These are phyloP conservation scores for Claviceps quebecensis DNA, from an alignment of 2,329 filamentous ascomycete species.

Conservation along the genomic window DNA sequence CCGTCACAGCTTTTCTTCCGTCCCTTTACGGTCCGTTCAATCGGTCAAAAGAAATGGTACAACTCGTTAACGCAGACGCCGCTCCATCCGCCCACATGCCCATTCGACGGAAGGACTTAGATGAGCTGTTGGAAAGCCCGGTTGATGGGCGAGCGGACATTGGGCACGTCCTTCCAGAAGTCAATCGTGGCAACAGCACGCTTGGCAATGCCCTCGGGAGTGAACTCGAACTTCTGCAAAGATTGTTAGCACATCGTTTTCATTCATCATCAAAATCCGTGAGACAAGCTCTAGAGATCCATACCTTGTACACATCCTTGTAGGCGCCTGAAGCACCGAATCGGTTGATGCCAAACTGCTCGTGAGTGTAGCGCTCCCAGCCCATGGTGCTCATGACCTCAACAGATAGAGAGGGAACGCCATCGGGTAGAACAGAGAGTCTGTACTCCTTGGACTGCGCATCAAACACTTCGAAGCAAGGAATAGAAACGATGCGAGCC, in stretches of 20 bases:
- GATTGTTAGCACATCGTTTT: slow-evolving; percentile 21
- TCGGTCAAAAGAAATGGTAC: slow-evolving; percentile 3
- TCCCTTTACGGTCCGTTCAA: slow-evolving; percentile 7
- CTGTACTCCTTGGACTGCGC: slow-evolving; percentile 88
- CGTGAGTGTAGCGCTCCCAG: slow-evolving; percentile 98
- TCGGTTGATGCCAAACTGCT: slow-evolving; percentile 98
- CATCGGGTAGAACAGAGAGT: slow-evolving; percentile 82
- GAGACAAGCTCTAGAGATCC: slow-evolving; percentile 15
- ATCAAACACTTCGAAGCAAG: slow-evolving; percentile 96
- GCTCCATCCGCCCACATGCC: background rate
- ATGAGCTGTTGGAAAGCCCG: slow-evolving; percentile 95
- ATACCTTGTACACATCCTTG: slow-evolving; percentile 90
- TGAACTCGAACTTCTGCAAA: slow-evolving; percentile 94
- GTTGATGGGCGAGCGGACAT: slow-evolving; percentile 90
- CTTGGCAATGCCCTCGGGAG: slow-evolving; percentile 90
- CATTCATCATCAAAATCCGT: background rate
- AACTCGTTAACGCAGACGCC: background rate
- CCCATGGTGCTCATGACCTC: slow-evolving; percentile 96
- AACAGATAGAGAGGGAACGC: slow-evolving; percentile 82
- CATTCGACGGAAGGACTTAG: slow-evolving; percentile 35
- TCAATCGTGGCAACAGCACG: slow-evolving; percentile 81
- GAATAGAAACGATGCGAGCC: slow-evolving; percentile 86
- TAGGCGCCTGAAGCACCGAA: slow-evolving; percentile 96
- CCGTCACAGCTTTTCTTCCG: slow-evolving; percentile 9
- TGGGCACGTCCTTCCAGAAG: slow-evolving; percentile 90